Evolutionary conservation across 176 grass and related monocot genomes (phyloP).

Genomic region (Alloteropsis semialata): DNA sequence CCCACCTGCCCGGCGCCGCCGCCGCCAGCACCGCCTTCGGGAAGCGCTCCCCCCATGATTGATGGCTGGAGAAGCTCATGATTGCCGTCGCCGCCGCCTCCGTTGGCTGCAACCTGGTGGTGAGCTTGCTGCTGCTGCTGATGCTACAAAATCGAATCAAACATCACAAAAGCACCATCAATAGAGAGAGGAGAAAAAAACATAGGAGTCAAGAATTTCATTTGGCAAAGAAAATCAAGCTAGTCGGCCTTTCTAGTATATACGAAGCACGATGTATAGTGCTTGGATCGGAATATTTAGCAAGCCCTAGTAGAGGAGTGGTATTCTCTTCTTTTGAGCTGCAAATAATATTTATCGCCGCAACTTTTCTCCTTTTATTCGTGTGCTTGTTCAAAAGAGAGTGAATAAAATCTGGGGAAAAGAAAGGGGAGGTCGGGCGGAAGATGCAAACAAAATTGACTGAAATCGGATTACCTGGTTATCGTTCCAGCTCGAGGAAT

Average conservation of each 20-base stretch:
- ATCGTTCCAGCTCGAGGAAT: conserved; percentile 84
- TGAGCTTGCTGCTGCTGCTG: conserved; percentile 46
- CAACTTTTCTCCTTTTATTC: conserved; percentile 50
- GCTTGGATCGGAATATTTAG: conserved; percentile 41
- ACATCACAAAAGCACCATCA: neutral
- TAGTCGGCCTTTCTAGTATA: neutral
- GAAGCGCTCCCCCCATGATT: conserved; percentile 35
- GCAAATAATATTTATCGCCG: neutral
- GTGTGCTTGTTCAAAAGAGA: conserved; percentile 33
- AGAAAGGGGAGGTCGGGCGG: neutral
- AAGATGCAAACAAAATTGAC: conserved; percentile 24
- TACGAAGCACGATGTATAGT: conserved; percentile 20
- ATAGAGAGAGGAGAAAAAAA: neutral
- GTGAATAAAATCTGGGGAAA: conserved; percentile 51
- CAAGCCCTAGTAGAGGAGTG: conserved; percentile 4
- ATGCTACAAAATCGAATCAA: neutral
- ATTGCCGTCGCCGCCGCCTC: neutral
- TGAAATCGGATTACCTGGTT: conserved; percentile 59
- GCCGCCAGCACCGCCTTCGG: neutral
- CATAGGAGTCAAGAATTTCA: neutral
- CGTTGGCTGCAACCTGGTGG: conserved; percentile 7
- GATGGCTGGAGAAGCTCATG: conserved; percentile 44
- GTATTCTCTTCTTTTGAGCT: conserved; percentile 27
- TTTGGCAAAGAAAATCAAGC: neutral
- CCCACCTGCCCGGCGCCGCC: conserved; percentile 22